A percentile compares a stretch with the other conserved stretches of the same genome.
Evolutionary conservation across 2,329 filamentous ascomycete genomes (phyloP).

Genomic region (Fusarium graminum): DNA sequence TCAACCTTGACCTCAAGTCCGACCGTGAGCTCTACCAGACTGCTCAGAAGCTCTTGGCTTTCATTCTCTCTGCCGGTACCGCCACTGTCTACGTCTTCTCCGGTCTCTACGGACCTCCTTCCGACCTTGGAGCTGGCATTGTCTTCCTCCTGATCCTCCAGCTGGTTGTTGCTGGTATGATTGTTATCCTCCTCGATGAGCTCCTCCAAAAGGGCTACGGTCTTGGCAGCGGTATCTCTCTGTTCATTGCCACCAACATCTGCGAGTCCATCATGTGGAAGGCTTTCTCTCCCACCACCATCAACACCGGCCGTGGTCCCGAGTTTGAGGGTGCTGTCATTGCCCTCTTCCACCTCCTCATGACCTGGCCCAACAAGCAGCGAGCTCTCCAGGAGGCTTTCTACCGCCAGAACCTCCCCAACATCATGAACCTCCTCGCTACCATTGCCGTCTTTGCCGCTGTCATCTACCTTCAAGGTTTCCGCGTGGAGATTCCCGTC

Average conservation of each 20-base stretch:
- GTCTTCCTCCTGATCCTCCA: constrained; percentile 98
- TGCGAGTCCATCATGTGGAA: constrained; percentile 99
- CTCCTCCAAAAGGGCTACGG: constrained; percentile 99
- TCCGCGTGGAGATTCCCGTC: constrained; percentile 99
- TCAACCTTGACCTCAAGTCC: constrained; percentile 99
- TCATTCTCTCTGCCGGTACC: constrained; percentile 97
- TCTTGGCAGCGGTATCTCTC: constrained; percentile 96
- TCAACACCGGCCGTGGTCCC: constrained; percentile 98
- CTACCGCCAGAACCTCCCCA: constrained; percentile 99
- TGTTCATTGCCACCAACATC: constrained; percentile 99
- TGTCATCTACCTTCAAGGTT: constrained; percentile 99
- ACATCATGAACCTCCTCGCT: constrained; percentile 98
- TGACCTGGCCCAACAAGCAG: constrained; percentile 99
- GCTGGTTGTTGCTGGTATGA: constrained; percentile 96
- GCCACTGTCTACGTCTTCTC: constrained; percentile 99
- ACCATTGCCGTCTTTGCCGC: constrained; percentile 94
- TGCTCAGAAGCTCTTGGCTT: constrained; percentile 98
- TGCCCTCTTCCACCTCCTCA: constrained; percentile 95
- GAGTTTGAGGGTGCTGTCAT: constrained; percentile 99
- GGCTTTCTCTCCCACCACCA: constrained; percentile 98
- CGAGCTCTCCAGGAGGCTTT: constrained; percentile 98
- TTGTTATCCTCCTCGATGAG: constrained; percentile 99
- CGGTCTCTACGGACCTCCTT: constrained; percentile 95
- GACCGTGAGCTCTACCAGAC: constrained; percentile 99
- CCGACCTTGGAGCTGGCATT: constrained; percentile 96